Evolutionary conservation across 225 moss, liverwort and hornwort species (phyloP).

Genomic region (Sphagnum tenellum): DNA sequence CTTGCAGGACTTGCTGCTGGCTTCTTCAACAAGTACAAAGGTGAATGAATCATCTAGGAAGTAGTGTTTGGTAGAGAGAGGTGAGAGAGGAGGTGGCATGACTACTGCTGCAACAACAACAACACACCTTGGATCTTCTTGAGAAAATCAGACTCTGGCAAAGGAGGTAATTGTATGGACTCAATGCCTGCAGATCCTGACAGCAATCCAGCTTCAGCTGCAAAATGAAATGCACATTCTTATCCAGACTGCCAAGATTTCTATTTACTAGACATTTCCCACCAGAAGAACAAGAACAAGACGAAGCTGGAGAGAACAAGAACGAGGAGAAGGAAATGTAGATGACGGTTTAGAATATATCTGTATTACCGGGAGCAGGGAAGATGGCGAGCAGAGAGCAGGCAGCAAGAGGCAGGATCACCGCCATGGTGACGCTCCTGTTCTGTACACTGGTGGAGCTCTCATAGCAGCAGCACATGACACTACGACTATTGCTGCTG

Average conservation of each 20-base stretch:
- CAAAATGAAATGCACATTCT: constrained; percentile 7
- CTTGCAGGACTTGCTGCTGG: background rate
- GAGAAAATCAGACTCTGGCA: constrained; percentile 48
- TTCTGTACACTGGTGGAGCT: no score
- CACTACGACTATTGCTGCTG: no score
- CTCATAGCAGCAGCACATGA: no score
- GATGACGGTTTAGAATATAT: background rate
- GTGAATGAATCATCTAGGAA: background rate
- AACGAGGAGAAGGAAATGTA: background rate
- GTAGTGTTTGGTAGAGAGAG: background rate
- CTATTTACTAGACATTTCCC: background rate
- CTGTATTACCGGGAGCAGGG: constrained; percentile 15
- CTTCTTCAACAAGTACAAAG: background rate
- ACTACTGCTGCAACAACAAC: background rate
- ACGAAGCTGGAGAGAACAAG: background rate
- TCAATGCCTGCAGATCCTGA: constrained; percentile 71
- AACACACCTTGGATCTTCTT: constrained; percentile 54
- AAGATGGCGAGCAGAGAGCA: constrained; percentile 26
- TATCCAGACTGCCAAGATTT: background rate
- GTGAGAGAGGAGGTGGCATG: background rate
- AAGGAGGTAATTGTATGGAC: constrained; percentile 52
- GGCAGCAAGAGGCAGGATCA: constrained; percentile 30
- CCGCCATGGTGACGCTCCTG: constrained; percentile 1
- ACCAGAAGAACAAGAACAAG: background rate
- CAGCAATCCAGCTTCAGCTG: constrained; percentile 75